A percentile compares a stretch with the other conserved stretches of the same genome.
Evolutionary conservation across 805 yeast species (phyloP).

Genomic region (Metschnikowia kofuensis): DNA sequence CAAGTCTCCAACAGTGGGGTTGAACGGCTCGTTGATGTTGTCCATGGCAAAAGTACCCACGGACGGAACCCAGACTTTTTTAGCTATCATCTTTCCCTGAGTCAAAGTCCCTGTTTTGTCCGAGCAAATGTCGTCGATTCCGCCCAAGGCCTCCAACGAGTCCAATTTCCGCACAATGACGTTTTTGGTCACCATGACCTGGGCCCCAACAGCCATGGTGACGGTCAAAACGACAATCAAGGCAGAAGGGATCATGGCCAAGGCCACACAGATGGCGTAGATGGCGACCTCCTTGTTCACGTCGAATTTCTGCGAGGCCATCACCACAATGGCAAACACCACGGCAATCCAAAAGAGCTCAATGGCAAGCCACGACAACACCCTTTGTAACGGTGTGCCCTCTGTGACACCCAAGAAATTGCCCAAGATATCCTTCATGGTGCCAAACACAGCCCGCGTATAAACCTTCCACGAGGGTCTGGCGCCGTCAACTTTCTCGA

Average conservation of each 20-base stretch:
- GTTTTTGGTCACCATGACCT: conserved; percentile 59
- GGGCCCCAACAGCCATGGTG: conserved; percentile 80
- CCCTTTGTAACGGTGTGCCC: conserved; percentile 83
- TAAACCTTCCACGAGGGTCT: conserved; percentile 44
- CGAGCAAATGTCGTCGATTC: conserved; percentile 75
- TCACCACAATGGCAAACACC: conserved; percentile 75
- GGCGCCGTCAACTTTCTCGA: conserved; percentile 32
- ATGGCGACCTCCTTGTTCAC: conserved; percentile 80
- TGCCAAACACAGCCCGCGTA: conserved; percentile 40
- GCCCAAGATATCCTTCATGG: conserved; percentile 55
- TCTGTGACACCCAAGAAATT: conserved; percentile 68
- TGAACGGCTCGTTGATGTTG: conserved; percentile 55
- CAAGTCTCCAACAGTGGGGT: conserved; percentile 58
- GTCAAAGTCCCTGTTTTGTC: conserved; percentile 83
- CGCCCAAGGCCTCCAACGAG: conserved; percentile 75
- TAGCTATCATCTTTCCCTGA: conserved; percentile 73
- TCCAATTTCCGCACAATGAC: conserved; percentile 76
- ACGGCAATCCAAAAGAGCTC: conserved; percentile 72
- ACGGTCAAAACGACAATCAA: conserved; percentile 77
- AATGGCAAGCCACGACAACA: conserved; percentile 72
- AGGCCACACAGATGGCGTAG: conserved; percentile 81
- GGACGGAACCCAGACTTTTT: conserved; percentile 63
- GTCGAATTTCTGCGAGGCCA: conserved; percentile 74
- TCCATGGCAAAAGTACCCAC: conserved; percentile 55
- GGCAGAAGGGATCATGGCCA: conserved; percentile 80